Evolutionary conservation across 169 alveolate species (phyloP), one percentile per base, ranked within the genome.

Genomic region (Cryptosporidium parvum): DNA sequence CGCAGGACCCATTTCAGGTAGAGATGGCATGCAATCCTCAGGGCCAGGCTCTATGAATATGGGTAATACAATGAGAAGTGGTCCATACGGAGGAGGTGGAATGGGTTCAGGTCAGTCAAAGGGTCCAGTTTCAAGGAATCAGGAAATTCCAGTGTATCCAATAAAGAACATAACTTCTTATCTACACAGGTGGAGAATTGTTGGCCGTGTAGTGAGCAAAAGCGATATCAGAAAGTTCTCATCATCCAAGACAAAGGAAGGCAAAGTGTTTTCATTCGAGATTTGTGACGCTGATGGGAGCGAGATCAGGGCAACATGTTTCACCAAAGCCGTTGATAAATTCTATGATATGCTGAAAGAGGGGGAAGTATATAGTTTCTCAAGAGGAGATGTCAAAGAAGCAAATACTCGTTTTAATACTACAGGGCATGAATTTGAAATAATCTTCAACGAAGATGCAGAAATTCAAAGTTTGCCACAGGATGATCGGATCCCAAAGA

Each of bases 221-320:
- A 73, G 89, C 31, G 92, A 86, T 52, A 44, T 86, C 48, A 75
- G 92, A 7, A 86, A 52, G 45, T 86, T 86, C 69, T 62, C 73
- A 12, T 73, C 85, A n/a, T 67, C 87, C 33, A 75, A 84, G 52
- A 69, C 89, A 31, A 80, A 80, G 67, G 92, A 86, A 37, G 92
- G 92, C 0, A 75, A 86, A 52, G 85, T 86, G n/a, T 86, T 86
- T 69, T 86, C 92, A 9, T 73, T 86, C 26, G 92, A 86, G 42
- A 45, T 86, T 39, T 75, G 85, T 56, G 92, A 86, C 72, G 92
- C 69, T 0, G 89, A 86, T 21, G 86, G 87, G 21, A 84, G 85
- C 56, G 87, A 86, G 37, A 86, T 86, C 3, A 67, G 92, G 14
- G 92, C 92, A 14, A 86, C 87, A 33, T 65, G 85, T 39, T 86